phyloP scores from a whole-genome alignment of 2,329 filamentous ascomycete species.

The Claviceps purpurea region DNA sequence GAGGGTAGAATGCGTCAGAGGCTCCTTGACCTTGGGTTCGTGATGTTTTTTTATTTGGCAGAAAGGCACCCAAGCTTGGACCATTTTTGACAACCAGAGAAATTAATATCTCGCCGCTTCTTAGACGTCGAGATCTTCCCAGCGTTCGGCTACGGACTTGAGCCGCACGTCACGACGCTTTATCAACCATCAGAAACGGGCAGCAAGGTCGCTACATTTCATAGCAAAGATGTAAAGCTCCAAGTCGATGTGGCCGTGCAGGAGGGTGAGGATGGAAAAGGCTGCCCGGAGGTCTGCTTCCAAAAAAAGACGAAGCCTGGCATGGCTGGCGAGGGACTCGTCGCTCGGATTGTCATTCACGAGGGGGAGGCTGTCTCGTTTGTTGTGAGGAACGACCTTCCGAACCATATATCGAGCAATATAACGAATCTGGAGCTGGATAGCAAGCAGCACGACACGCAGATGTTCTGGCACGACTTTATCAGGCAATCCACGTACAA shows the following conservation, averaged over 20 bases:
- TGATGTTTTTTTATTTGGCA: neutral
- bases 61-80: neutral
- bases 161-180: constrained; percentile 46
- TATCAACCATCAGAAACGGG: constrained; percentile 26
- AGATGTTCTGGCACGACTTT: constrained; percentile 62
- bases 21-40: constrained; percentile 45
- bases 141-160: constrained; percentile 56
- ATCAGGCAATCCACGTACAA: constrained; percentile 57
- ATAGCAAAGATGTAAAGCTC: constrained; percentile 42
- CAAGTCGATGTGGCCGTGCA: constrained; percentile 58
- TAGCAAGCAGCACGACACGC: constrained; percentile 53
- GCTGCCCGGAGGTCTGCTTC: constrained; percentile 41
- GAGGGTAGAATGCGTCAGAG: constrained; percentile 59
- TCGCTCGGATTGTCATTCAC: constrained; percentile 42
- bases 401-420: constrained; percentile 40
- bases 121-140: constrained; percentile 58
- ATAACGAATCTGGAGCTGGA: constrained; percentile 47
- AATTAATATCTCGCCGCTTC: neutral
- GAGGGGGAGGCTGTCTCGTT: constrained; percentile 60
- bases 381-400: constrained; percentile 49
- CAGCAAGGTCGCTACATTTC: constrained; percentile 52
- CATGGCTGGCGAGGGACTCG: constrained; percentile 48
- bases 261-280: constrained; percentile 27
- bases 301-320: constrained; percentile 35
- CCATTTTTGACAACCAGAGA: neutral